These are phyloP conservation scores for Lagenidium sp. DNA, from an alignment of 352 stramenopile species.

Conservation along the genomic window DNA sequence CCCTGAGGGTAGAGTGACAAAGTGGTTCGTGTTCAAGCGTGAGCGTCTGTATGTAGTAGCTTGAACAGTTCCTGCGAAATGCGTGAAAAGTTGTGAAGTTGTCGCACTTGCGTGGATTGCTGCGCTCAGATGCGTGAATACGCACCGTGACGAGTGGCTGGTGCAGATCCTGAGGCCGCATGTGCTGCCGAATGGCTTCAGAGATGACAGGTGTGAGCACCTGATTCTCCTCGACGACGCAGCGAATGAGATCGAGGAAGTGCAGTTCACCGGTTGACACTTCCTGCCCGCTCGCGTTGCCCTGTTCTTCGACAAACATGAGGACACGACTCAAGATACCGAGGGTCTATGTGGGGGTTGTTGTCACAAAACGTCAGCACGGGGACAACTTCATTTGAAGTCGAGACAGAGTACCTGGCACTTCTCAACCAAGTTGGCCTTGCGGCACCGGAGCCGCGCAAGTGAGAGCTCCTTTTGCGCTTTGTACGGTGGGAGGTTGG, in stretches of 20 bases:
- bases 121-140: too few species aligned
- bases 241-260: conserved; percentile 60
- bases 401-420: conserved; percentile 28
- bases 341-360: conserved; percentile 42
- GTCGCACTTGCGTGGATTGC: too few species aligned
- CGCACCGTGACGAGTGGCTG: conserved; percentile 36
- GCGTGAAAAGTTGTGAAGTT: too few species aligned
- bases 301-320: conserved; percentile 29
- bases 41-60: background rate
- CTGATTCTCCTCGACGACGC: conserved; percentile 55
- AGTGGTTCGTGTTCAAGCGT: too few species aligned
- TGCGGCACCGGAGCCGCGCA: conserved; percentile 42
- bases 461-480: conserved; percentile 47
- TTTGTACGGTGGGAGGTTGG: conserved; percentile 37
- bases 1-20: background rate
- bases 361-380: too few species aligned
- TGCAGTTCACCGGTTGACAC: conserved; percentile 43
- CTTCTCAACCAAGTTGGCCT: conserved; percentile 42
- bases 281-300: conserved; percentile 31
- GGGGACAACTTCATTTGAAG: too few species aligned
- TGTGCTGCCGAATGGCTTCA: conserved; percentile 32
- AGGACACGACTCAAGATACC: conserved; percentile 35
- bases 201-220: conserved; percentile 53
- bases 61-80: background rate
- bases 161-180: conserved; percentile 29